Base-by-base conservation (phyloP, 164 flowering plant species). In the Kalanchoe fedtschenkoi region DNA sequence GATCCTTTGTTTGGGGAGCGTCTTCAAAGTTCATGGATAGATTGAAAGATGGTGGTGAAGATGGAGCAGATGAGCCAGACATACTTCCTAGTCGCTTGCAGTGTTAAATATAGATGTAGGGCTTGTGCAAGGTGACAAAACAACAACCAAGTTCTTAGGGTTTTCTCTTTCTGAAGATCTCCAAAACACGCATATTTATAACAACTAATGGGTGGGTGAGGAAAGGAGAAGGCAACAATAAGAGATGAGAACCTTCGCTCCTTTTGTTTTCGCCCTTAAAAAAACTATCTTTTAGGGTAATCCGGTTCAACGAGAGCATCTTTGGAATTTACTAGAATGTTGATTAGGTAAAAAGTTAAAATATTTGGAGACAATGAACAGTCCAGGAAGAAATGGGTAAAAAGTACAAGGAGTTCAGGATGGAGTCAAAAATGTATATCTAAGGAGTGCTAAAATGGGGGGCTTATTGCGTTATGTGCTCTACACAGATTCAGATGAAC, bases 1-100 rank as follows among this genome's bases (percentile, higher is more conserved):
- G 56, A 26, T 51, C 32, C 32, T 51, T 51, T 26, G 34, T 66
- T 33, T 57, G 33, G 34, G 5, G 30, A 51, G 53, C 54, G 38
- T 26, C 65, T 66, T 21, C 58, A 24, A 43, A 60, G 59, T 62
- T 47, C 64, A 62, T 62, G 34, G 37, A 28, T 13, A 51, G 53
- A 62, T 34, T 38, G 43, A 44, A 61, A 26, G 64, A 61, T 22
- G 57, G 26, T 14, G 65, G 14, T n/a, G 65, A 33, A 30, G 57
- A 34, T 16, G 37, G 58, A 62, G 61, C 15, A 58, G 54, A 51
- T 51, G 56, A 51, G 32, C 56, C 6, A 51, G 56, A 51, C 56
- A 51, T 51, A 30, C 3, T 51, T 29, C 30, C 1, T 44, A n/a
- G n/a, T n/a, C n/a, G n/a, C n/a, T 13, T 22, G 22, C 26, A 47